These are phyloP conservation scores for Lipomyces oligophaga DNA, from an alignment of 805 yeast genomes.

Conservation along the genomic window DNA sequence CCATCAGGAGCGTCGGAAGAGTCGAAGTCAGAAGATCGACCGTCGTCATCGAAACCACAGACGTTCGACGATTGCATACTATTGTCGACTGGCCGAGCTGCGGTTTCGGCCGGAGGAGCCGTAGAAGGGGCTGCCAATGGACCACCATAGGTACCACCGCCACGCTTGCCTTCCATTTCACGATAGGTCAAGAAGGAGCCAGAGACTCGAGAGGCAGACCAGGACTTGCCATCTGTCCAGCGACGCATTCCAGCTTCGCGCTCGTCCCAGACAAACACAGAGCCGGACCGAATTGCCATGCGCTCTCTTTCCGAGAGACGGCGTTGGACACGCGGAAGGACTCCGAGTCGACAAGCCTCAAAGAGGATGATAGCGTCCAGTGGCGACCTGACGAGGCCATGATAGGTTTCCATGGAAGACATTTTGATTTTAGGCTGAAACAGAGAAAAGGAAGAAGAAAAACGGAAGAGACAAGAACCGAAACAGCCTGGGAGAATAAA, in stretches of 20 bases:
- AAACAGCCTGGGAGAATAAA: no score
- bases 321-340: constrained; percentile 56
- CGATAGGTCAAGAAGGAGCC: constrained; percentile 61
- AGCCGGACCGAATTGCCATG: constrained; percentile 51
- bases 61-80: background rate
- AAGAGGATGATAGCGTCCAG: constrained; percentile 61
- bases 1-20: constrained; percentile 34
- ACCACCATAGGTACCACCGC: constrained; percentile 24
- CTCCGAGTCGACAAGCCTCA: constrained; percentile 58
- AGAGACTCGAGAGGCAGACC: constrained; percentile 69
- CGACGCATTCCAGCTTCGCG: constrained; percentile 65
- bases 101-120: constrained; percentile 3
- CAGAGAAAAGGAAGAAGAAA: no score
- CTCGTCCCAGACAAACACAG: constrained; percentile 71
- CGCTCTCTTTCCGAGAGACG: constrained; percentile 58
- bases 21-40: constrained; percentile 1
- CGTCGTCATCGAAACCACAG: background rate
- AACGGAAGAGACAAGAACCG: no score
- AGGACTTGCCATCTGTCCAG: constrained; percentile 74
- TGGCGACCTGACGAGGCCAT: constrained; percentile 55
- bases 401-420: constrained; percentile 52
- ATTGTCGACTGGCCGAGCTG: background rate
- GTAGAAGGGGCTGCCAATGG: constrained; percentile 12
- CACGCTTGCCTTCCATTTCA: constrained; percentile 48
- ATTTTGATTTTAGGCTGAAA: no score